Evolutionary conservation across 208 protist genomes (phyloP).

Genomic region (Crithidia mellificae): DNA sequence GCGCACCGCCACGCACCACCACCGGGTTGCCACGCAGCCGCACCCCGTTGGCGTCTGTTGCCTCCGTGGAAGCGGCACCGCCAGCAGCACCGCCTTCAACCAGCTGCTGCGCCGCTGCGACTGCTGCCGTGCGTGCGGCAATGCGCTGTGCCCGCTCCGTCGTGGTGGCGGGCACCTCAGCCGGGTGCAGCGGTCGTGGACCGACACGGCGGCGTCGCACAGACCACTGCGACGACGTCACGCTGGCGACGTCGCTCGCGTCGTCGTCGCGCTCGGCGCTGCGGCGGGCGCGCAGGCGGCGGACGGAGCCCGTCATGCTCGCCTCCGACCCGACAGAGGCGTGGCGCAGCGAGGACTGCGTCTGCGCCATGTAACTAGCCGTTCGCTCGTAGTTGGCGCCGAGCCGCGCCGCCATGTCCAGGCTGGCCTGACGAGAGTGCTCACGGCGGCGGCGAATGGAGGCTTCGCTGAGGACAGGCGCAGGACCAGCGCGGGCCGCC

Average conservation of each 20-base stretch:
- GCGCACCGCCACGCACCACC: constrained; percentile 5
- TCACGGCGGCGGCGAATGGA: constrained; percentile 4
- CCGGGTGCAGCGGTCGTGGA: background rate
- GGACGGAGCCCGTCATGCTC: background rate
- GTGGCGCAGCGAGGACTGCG: constrained; percentile 18
- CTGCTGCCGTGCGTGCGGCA: constrained; percentile 5
- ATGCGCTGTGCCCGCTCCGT: constrained; percentile 16
- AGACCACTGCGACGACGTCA: constrained; percentile 14
- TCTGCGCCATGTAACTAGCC: constrained; percentile 20
- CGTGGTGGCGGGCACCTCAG: background rate
- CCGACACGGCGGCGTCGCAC: constrained; percentile 11
- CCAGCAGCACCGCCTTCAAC: background rate
- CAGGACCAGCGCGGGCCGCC: background rate
- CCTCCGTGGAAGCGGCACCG: background rate
- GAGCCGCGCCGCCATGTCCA: background rate
- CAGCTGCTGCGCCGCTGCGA: background rate
- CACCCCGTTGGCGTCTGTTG: background rate
- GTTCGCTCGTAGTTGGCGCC: constrained; percentile 2
- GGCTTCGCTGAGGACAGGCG: constrained; percentile 5
- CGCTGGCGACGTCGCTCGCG: constrained; percentile 10
- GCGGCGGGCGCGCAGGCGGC: background rate
- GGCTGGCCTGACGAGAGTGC: constrained; percentile 19
- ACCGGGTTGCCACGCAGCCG: constrained; percentile 2
- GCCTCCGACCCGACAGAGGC: constrained; percentile 12
- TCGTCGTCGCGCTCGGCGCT: background rate